Evolutionary conservation across 306 rosid genomes (phyloP).

Genomic region (Medicago lupulina): DNA sequence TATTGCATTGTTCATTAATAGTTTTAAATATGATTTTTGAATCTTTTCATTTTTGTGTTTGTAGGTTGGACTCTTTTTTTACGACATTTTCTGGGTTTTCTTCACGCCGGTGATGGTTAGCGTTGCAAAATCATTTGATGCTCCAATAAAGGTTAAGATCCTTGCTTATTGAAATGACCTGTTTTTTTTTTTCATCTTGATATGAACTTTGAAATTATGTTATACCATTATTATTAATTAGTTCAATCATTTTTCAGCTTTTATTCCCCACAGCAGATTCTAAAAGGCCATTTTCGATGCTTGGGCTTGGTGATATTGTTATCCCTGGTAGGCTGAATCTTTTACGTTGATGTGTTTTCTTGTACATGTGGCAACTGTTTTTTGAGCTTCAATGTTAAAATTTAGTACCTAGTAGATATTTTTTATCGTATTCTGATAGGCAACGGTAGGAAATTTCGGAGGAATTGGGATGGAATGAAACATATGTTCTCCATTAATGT

Average conservation of each 20-base stretch:
- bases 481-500: too few species aligned
- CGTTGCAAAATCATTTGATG: conserved; percentile 95
- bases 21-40: conserved; percentile 29
- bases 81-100: conserved; percentile 99
- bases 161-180: conserved; percentile 36
- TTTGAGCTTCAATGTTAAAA: background rate
- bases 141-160: conserved; percentile 79
- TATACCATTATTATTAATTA: conserved; percentile 27
- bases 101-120: conserved; percentile 99
- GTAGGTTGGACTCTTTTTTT: conserved; percentile 83
- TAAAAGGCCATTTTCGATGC: conserved; percentile 94
- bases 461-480: too few species aligned
- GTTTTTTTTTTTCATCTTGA: conserved; percentile 25
- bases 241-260: conserved; percentile 63
- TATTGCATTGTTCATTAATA: background rate
- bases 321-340: conserved; percentile 80
- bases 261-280: conserved; percentile 91
- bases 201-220: conserved; percentile 6
- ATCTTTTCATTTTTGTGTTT: conserved; percentile 22
- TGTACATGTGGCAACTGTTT: background rate
- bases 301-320: conserved; percentile 99
- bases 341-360: background rate
- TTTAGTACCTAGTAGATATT: background rate
- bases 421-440: too few species aligned
- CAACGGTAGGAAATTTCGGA: too few species aligned